Base-by-base conservation (phyloP, 225 moss, liverwort and hornwort genomes). In the Ulota crispa region DNA sequence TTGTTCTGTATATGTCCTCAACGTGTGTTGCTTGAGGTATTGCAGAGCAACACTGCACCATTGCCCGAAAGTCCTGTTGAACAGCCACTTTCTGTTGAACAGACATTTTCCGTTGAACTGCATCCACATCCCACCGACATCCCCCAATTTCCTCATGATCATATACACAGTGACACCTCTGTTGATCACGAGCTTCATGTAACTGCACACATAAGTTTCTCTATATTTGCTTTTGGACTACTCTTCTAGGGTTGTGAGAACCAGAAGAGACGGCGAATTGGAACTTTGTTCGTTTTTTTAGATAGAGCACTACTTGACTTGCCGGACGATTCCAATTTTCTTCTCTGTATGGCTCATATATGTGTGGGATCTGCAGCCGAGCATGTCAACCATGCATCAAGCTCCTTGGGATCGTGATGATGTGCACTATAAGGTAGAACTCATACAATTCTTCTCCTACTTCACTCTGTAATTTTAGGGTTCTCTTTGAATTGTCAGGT, bases 371-470 rank as follows among this genome's bases (percentile, higher is more conserved):
- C 42, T 78, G 80, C 90, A 90, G 90, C 75, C 77, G 32, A 84
- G 75, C 77, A 65, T 88, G 84, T 50, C 84, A 27, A 20, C 45
- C 52, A 80, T 88, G 66, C 86, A 90, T 78, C 84, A 84, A 81
- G 88, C 90, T 54, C 90, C 90, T 68, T 90, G 90, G 90, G 90
- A 90, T 75, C 90, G 90, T 47, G 86, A 90, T 75, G 90, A 90
- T 53, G 88, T 88, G 72, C 90, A 84, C 64, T 84, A 88, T 64
- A 90, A 86, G 85, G 87, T 83, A 43, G 6, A 3, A 26, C 4
- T 26, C 23, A 20, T 6, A 19, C 42, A n/a, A 20, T 26, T 24
- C n/a, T 45, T 34, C 30, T 56, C 60, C 11, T 26, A 11, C 65
- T 62, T 20, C 28, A 24, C 19, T 15, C 32, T 64, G 70, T 56